A percentile compares a stretch with the other conserved stretches of the same genome.
Evolutionary conservation across 2,329 filamentous ascomycete species (phyloP).

Genomic region (Alternaria conjuncta): DNA sequence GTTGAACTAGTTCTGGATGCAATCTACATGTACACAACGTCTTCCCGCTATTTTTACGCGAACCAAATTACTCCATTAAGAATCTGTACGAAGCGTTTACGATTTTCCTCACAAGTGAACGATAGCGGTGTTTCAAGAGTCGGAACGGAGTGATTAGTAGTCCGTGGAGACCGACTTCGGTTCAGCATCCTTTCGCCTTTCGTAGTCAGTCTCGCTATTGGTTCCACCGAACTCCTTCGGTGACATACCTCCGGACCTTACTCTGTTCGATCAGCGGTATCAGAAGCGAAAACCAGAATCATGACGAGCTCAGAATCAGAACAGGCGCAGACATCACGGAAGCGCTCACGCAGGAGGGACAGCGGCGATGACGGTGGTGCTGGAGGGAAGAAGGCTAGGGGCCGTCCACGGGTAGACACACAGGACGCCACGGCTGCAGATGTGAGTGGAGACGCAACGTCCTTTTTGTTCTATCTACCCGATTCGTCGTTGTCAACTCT

Average conservation of each 20-base stretch:
- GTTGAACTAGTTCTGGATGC: neutral
- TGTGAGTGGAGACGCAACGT: conserved; percentile 60
- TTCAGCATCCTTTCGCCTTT: neutral
- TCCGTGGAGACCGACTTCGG: neutral
- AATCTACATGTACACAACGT: neutral
- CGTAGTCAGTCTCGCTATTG: conserved; percentile 1
- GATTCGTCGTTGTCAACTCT: neutral
- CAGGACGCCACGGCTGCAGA: conserved; percentile 79
- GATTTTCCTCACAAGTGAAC: neutral
- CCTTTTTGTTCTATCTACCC: neutral
- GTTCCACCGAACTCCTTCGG: neutral
- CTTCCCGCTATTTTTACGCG: neutral
- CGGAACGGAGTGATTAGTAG: neutral
- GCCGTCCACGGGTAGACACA: conserved; percentile 76
- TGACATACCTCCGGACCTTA: neutral
- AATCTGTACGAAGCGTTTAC: neutral
- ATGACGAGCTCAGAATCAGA: conserved; percentile 45
- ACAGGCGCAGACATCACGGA: conserved; percentile 34
- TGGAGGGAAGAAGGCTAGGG: conserved; percentile 64
- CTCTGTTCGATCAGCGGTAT: neutral
- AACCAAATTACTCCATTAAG: neutral
- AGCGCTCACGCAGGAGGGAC: conserved; percentile 39
- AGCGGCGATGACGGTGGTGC: conserved; percentile 32
- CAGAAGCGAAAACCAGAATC: conserved; percentile 1
- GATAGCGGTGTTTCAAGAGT: neutral